These are phyloP conservation scores for Forsythia suspensa DNA, from an alignment of 257 asterid species.

Conservation along the genomic window DNA sequence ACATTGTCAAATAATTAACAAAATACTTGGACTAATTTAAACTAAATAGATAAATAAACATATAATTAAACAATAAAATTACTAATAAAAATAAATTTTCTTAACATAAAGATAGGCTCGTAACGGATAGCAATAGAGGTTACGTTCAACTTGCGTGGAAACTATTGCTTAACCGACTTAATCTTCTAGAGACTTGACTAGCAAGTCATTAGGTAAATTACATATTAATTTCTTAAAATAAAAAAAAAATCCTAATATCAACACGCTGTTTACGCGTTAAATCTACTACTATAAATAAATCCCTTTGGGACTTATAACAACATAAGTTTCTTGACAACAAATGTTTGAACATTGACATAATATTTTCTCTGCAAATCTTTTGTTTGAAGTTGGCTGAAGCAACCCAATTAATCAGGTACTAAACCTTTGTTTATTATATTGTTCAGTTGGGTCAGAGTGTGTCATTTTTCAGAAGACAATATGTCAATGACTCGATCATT, in stretches of 20 bases:
- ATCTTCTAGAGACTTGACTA: not conserved
- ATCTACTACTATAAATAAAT: not conserved
- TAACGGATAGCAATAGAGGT: too few species aligned
- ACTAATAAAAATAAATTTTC: too few species aligned
- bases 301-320: not conserved
- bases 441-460: not conserved
- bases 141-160: not conserved
- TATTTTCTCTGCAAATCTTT: not conserved
- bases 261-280: not conserved
- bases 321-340: too few species aligned
- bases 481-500: not conserved
- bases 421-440: too few species aligned
- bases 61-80: too few species aligned
- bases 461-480: not conserved
- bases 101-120: too few species aligned
- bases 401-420: not conserved
- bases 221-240: too few species aligned
- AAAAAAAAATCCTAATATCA: too few species aligned
- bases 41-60: too few species aligned
- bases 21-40: too few species aligned
- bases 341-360: too few species aligned
- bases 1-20: too few species aligned
- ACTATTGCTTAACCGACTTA: not conserved
- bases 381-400: not conserved
- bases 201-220: not conserved